Base-by-base conservation (phyloP, 208 protist genomes). In the Wallacemonas sp. region DNA sequence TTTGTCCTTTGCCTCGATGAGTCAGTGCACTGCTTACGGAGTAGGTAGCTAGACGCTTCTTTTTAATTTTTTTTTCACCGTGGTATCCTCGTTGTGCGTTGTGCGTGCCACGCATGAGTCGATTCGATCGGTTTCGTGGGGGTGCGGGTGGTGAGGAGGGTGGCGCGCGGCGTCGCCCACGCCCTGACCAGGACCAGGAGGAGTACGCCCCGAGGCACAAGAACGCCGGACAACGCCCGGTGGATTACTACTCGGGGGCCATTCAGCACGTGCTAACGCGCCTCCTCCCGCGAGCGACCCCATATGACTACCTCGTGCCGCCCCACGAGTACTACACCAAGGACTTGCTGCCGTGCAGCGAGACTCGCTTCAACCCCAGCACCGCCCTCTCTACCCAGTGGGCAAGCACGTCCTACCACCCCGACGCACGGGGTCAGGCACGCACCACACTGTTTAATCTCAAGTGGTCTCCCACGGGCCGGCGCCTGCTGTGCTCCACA, bases 341-440 rank as follows among this genome's bases (percentile, higher is more conserved):
- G 68, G 86, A 95, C 61, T 69, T 93, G 42, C 71, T 93, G 8
- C 74, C 86, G 27, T 80, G 80, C 9, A 63, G 71, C 24, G 73
- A 81, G 21, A 95, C 89, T 10, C 65, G 64, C 61, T 92, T 85
- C 70, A 93, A 93, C 57, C 78, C 86, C n/a, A 89, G 82, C 69
- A 91, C 89, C 1, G 89, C 85, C 1, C 73, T 95, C 19, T 93
- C 86, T 67, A 95, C 89, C 63, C 89, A 95, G 78, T 95, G 89
- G 87, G 86, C 85, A 39, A 91, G 81, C 80, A 93, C 89, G n/a
- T 92, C 85, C 10, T 91, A 83, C 66, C 86, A 93, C 59, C 89
- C 89, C 12, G 89, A 95, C 39, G 73, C 77, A 41, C 86, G 88
- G 29, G 63, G 64, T n/a, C 73, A 71, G 8, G 69, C 64, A 9